phyloP scores from a whole-genome alignment of 352 stramenopile genomes.

The Pythium brassicae region DNA sequence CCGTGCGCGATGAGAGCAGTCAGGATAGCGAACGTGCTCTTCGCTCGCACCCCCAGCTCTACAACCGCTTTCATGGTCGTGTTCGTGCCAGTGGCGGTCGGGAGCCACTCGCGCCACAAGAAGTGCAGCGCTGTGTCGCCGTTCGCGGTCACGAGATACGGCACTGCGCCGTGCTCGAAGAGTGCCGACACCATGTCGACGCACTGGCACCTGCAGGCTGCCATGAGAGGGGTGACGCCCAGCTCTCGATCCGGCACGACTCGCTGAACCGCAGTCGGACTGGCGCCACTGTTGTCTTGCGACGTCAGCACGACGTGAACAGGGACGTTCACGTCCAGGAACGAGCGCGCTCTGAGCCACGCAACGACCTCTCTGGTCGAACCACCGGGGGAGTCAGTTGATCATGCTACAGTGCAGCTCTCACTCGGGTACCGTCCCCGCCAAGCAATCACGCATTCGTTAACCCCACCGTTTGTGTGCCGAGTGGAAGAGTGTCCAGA shows the following conservation, averaged over 20 bases:
- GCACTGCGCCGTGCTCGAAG: slow-evolving; percentile 41
- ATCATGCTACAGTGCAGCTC: too few relatives aligned
- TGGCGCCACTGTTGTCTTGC: background rate
- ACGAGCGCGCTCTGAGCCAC: slow-evolving; percentile 57
- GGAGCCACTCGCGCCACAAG: slow-evolving; percentile 44
- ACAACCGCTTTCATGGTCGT: slow-evolving; percentile 24
- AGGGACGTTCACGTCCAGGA: slow-evolving; percentile 65
- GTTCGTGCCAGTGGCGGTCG: slow-evolving; percentile 5
- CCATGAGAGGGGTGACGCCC: slow-evolving; percentile 67
- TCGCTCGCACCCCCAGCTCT: slow-evolving; percentile 24
- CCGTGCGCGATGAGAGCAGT: slow-evolving; percentile 27
- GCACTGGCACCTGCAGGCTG: slow-evolving; percentile 41
- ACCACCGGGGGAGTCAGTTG: background rate
- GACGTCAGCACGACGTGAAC: slow-evolving; percentile 15
- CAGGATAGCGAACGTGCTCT: slow-evolving; percentile 38
- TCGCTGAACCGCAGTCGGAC: background rate
- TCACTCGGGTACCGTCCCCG: too few relatives aligned
- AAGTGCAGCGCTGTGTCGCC: slow-evolving; percentile 68
- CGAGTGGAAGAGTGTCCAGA: slow-evolving; percentile 52
- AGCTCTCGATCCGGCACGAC: slow-evolving; percentile 23
- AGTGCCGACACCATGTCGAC: slow-evolving; percentile 45
- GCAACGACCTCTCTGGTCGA: slow-evolving; percentile 43
- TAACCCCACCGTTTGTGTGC: slow-evolving; percentile 20
- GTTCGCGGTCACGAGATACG: slow-evolving; percentile 54
- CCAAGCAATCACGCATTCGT: background rate